Evolutionary conservation across 139 green algal species (phyloP).

Genomic region (Haematococcus sp.): DNA sequence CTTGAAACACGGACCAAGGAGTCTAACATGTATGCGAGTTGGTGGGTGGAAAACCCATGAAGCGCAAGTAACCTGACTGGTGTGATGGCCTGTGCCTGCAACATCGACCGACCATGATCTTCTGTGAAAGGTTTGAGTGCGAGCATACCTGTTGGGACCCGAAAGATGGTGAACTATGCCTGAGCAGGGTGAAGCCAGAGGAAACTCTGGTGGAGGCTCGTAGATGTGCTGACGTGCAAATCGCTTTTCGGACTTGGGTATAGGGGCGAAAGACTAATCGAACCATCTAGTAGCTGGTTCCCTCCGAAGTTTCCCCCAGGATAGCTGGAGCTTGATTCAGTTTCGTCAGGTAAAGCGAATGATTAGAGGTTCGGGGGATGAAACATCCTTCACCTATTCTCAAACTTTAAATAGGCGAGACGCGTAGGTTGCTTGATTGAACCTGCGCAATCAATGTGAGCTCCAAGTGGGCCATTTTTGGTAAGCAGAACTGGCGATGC

Average conservation of each 20-base stretch:
- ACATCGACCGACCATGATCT: slow-evolving; percentile 86
- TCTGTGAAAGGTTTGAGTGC: slow-evolving; percentile 88
- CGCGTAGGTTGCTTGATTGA: slow-evolving; percentile 82
- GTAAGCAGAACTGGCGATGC: slow-evolving; percentile 97
- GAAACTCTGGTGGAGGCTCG: slow-evolving; percentile 94
- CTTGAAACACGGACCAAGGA: slow-evolving; percentile 98
- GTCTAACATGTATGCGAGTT: slow-evolving; percentile 92
- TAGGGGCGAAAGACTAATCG: slow-evolving; percentile 98
- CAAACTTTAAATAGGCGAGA: slow-evolving; percentile 95
- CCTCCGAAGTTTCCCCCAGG: slow-evolving; percentile 92
- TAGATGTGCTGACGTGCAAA: slow-evolving; percentile 96
- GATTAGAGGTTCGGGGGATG: slow-evolving; percentile 87
- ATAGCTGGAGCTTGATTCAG: slow-evolving; percentile 76
- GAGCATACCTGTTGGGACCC: slow-evolving; percentile 87
- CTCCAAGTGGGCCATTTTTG: slow-evolving; percentile 92
- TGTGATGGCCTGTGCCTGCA: slow-evolving; percentile 73
- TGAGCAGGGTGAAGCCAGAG: slow-evolving; percentile 91
- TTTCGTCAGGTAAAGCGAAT: slow-evolving; percentile 81
- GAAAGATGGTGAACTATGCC: slow-evolving; percentile 97
- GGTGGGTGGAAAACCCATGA: slow-evolving; percentile 86
- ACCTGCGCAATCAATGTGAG: slow-evolving; percentile 76
- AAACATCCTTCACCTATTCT: slow-evolving; percentile 89
- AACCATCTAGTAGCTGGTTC: slow-evolving; percentile 97
- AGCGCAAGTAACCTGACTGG: slow-evolving; percentile 88
- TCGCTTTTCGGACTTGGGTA: slow-evolving; percentile 95